Evolutionary conservation across 1,139 yeast species (phyloP), one percentile per base, ranked within the genome.

Genomic region (Spathaspora sp.): DNA sequence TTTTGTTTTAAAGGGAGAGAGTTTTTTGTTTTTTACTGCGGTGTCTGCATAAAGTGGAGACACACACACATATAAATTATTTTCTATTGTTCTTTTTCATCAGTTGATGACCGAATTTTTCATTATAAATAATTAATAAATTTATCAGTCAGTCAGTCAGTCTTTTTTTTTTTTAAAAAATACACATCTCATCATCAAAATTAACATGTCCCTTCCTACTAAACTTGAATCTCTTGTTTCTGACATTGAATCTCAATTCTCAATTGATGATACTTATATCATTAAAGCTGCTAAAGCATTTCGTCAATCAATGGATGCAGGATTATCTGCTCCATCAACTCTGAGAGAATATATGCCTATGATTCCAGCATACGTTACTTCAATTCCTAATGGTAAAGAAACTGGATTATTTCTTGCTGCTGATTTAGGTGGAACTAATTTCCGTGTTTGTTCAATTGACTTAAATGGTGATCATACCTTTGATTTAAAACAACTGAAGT

Each of bases 401-500:
- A 74, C 70, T 44, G 97, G 97, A 18, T 70, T 85, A 43, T 80
- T 72, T 51, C 72, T 89, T 47, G 96, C 96, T 43, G 93, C 89
- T 15, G 96, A 88, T 61, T 74, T 89, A 45, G 96, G 96, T 53
- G 96, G 96, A 43, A 87, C 96, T 46, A 88, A 89, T 63, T 84
- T 91, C 65, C 76, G 97, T 59, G 96, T 90, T 33, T 89, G 97
- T 61, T 89, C 96, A 3, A 88, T 90, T 42, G 62, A 76, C 33
- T 75, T 91, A 55, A 76, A 81, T 44, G 97, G 97, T 41, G 89
- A 89, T 63, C 89, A 87, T 55, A 83, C 90, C 17, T 89, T 84
- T 64, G 73, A 73, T 36, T 72, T 89, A 52, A 77, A 80, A 55
- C 96, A 90, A 65, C 70, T 82, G 42, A 90, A 90, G 65, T 76